A percentile compares a stretch with the other conserved stretches of the same genome.
Conservation (phyloP, 176 grass and related monocot genomes). For the Juncus effusus region DNA sequence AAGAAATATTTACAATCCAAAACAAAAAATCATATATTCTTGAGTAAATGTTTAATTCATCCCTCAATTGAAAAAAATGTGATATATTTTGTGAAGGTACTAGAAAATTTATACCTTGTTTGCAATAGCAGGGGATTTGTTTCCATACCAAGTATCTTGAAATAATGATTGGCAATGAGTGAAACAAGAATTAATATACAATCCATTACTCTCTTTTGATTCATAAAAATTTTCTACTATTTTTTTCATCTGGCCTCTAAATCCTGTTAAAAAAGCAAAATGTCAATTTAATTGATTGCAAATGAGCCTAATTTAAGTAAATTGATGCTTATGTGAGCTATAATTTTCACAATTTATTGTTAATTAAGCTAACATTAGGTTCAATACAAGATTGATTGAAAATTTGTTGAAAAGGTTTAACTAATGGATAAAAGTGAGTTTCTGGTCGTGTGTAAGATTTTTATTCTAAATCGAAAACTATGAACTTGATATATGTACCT, state of each 20-base stretch:
- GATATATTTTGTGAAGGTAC: no score
- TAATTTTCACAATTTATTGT: neutral
- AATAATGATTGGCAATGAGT: slow-evolving; percentile 61
- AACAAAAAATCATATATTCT: neutral
- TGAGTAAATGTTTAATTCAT: no score
- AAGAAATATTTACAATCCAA: neutral
- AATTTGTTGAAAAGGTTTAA: neutral
- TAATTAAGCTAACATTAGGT: neutral
- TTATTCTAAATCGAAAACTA: no score
- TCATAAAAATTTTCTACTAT: slow-evolving; percentile 13
- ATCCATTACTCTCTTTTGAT: slow-evolving; percentile 30
- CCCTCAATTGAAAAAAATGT: no score
- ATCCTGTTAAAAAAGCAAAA: slow-evolving; percentile 40
- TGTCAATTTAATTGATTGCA: neutral
- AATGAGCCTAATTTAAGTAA: neutral
- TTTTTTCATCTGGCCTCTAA: slow-evolving; percentile 50
- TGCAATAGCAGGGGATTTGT: slow-evolving; percentile 50
- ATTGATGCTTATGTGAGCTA: neutral
- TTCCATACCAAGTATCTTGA: slow-evolving; percentile 54
- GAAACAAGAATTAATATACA: slow-evolving; percentile 78
- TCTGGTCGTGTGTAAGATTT: no score
- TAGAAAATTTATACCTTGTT: slow-evolving; percentile 46
- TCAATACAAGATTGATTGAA: no score
- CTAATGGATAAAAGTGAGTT: no score
- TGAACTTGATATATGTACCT: neutral